phyloP scores from a whole-genome alignment of 768 basidiomycete genomes.

The Kwoniella bestiolae region DNA sequence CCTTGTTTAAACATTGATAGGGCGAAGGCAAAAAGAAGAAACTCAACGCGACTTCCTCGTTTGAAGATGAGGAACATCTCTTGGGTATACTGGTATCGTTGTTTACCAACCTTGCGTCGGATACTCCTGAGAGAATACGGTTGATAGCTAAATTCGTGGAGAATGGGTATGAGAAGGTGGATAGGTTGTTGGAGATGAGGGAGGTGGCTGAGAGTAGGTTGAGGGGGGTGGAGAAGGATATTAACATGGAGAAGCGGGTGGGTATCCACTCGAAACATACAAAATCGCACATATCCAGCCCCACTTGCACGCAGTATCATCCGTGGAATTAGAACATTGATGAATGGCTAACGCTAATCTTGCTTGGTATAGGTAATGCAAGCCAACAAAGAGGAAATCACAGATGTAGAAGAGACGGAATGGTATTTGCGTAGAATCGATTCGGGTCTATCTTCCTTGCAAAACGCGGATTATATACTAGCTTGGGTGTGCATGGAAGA shows the following conservation, averaged over 20 bases:
- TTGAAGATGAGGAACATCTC: slow-evolving; percentile 82
- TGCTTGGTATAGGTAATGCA: slow-evolving; percentile 61
- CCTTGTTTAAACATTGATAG: slow-evolving; percentile 18
- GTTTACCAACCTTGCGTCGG: slow-evolving; percentile 85
- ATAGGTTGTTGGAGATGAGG: slow-evolving; percentile 85
- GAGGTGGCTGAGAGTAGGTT: slow-evolving; percentile 71
- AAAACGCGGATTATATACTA: slow-evolving; percentile 89
- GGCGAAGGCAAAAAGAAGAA: slow-evolving; percentile 68
- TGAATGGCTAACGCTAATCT: neutral
- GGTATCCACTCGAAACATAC: slow-evolving; percentile 19
- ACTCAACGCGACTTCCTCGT: slow-evolving; percentile 60
- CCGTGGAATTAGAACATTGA: neutral
- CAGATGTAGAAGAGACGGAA: slow-evolving; percentile 69
- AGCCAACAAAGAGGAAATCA: slow-evolving; percentile 66
- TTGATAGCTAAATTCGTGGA: slow-evolving; percentile 94
- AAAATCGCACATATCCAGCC: neutral
- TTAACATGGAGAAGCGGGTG: slow-evolving; percentile 72
- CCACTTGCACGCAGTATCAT: no score
- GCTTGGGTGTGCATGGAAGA: slow-evolving; percentile 98
- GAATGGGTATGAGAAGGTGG: slow-evolving; percentile 87
- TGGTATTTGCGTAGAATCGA: slow-evolving; percentile 88
- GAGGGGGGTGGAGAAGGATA: slow-evolving; percentile 67
- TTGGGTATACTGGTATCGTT: slow-evolving; percentile 90
- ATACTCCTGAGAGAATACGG: slow-evolving; percentile 78
- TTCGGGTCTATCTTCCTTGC: slow-evolving; percentile 82